Evolutionary conservation across 2,329 filamentous ascomycete species (phyloP), one percentile per base, ranked within the genome.

Genomic region (Hymenoscyphus fructigenus): DNA sequence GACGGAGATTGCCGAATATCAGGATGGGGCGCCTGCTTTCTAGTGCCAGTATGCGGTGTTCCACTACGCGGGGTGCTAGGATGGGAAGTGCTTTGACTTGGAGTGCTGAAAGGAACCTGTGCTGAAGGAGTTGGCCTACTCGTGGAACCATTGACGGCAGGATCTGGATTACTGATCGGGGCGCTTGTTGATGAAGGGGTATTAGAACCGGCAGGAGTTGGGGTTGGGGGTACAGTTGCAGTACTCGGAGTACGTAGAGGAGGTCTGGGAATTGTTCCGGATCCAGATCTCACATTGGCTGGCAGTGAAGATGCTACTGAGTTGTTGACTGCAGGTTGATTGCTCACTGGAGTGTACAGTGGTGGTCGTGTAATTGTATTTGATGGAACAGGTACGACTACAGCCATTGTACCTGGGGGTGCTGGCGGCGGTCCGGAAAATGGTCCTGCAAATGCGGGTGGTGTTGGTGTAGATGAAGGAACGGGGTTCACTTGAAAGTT

Each of bases 1-100:
- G 64, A 68, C 34, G 71, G 71, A 10, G 68, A 68, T 32, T 69
- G 65, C 7, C 69, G 64, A 32, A 70, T 61, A 34, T 65, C 63
- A 14, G 60, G 26, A 5, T 41, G 36, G 15, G 62, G 56, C 28
- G 63, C 56, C 60, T 62, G 38, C 12, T 32, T 61, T 53, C 57
- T 34, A 59, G 53, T 29, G 55, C 55, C 53, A 36, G 47, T 28
- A 36, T 36, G 34, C 44, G 44, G 44, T 50, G 44, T 50, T 50
- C 44, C 20, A 23, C 44, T 50, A 23, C 44, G 44, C 44, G 44
- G 44, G 12, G 44, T 50, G 44, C 44, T 50, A 12, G 44, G 44
- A 50, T 50, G n/a, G 17, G 44, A 12, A 50, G 10, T 10, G 12
- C 44, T 12, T 7, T 15, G 17, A 12, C 10, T 12, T 36, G 29